Conservation (phyloP, 139 green algal genomes). For the Tetradesmus lagerheimii region DNA sequence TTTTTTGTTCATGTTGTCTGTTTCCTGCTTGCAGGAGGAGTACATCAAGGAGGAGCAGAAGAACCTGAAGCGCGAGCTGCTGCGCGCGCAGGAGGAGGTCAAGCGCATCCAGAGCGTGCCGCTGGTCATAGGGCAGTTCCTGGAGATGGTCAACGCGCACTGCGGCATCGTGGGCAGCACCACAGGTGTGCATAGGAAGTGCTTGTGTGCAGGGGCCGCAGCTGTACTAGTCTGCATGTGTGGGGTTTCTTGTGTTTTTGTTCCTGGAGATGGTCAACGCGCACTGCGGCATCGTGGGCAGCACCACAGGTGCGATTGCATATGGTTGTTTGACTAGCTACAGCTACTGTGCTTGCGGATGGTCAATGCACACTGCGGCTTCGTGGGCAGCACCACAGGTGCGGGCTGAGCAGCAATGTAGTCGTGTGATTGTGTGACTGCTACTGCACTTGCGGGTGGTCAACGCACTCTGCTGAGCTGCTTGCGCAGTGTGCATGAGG, state of each 20-base stretch:
- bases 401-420: no score
- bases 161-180: conserved; percentile 98
- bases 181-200: conserved; percentile 64
- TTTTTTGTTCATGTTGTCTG: not conserved
- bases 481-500: no score
- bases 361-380: no score
- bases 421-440: no score
- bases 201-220: not conserved
- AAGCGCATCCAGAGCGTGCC: conserved; percentile 99
- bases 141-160: conserved; percentile 98
- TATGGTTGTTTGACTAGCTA: no score
- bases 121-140: conserved; percentile 99
- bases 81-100: conserved; percentile 98
- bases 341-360: no score
- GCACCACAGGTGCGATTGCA: no score
- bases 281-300: conserved; percentile 96
- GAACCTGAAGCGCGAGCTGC: conserved; percentile 97
- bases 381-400: no score
- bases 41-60: conserved; percentile 99
- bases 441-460: no score
- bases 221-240: not conserved
- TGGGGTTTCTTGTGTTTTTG: not conserved
- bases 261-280: conserved; percentile 99
- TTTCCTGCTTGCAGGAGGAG: conserved; percentile 79
- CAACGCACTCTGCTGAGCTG: no score